Percentiles rank a stretch among this genome's conserved stretches.
phyloP scores from a whole-genome alignment of 202 grass and related monocot genomes.

The Panicum hallii region DNA sequence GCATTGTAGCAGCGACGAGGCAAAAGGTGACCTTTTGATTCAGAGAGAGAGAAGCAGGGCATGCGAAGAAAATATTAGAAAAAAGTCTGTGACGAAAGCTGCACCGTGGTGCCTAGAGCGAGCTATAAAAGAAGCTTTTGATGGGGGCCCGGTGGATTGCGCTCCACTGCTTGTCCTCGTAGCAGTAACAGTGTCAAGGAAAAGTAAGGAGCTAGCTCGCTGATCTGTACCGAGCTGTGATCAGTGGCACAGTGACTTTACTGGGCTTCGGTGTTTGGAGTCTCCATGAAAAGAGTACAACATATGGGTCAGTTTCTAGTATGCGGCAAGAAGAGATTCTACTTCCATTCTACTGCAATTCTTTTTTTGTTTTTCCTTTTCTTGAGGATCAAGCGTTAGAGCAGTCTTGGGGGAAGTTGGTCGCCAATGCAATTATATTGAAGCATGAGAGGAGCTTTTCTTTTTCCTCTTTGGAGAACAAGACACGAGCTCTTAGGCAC shows the following conservation, averaged over 20 bases:
- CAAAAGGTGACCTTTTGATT: conserved; percentile 3
- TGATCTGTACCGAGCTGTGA: background rate
- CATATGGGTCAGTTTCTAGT: background rate
- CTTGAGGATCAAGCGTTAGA: too few relatives aligned
- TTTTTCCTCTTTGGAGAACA: background rate
- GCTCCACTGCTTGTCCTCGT: background rate
- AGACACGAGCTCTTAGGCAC: too few relatives aligned
- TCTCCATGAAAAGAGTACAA: too few relatives aligned
- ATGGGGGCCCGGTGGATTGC: background rate
- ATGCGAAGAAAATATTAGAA: background rate
- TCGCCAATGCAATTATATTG: background rate
- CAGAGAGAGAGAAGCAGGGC: background rate
- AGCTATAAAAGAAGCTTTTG: conserved; percentile 28
- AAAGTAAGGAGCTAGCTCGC: conserved; percentile 9
- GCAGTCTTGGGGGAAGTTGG: background rate
- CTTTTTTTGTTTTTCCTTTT: background rate
- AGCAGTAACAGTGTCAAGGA: background rate
- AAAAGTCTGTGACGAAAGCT: conserved; percentile 32
- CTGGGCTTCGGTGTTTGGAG: background rate
- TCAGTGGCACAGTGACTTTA: background rate
- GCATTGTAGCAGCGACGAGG: conserved; percentile 5
- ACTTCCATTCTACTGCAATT: background rate
- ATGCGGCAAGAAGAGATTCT: background rate
- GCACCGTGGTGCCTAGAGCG: conserved; percentile 42
- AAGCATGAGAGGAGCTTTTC: background rate